Evolutionary conservation across 2,329 filamentous ascomycete species (phyloP), one percentile per base, ranked within the genome.

Genomic region (Penicillium rolfsii): DNA sequence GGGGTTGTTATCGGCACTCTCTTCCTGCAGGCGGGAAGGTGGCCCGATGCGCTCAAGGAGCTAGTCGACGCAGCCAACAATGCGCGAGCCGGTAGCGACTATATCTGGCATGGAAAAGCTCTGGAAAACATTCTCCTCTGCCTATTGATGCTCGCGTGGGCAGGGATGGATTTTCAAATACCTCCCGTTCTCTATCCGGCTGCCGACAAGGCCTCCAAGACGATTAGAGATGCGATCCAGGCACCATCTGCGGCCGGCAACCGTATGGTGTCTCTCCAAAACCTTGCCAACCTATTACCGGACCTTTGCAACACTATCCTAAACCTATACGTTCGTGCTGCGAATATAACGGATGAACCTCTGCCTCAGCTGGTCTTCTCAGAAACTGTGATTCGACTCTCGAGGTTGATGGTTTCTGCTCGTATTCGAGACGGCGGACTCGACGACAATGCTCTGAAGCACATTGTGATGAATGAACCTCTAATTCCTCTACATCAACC

Each of bases 71-170:
- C 90, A 57, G 93, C 91, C 1, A 85, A 85, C 9, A 87, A 89
- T 67, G 89, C 92, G 16, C 89, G 91, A 69, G 88, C 87, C 40
- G 85, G 91, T 60, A 93, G 92, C 69, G 95, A 99, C 76, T 91
- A 97, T 76, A 76, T 98, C n/a, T 99, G 95, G 94, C 92, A 97
- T 78, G 95, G 91, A 19, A 98, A 98, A 77, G 93, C 92, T 1
- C 82, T 99, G 22, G 96, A 99, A 73, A 87, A 93, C 30, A 91
- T 96, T 62, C 80, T 95, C 50, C 83, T 96, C 28, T 92, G 90
- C 71, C 83, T 98, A 67, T 73, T 98, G 43, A 85, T 98, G 69
- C 87, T 96, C 63, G 90, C 88, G 33, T 97, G 93, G 91, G 86
- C 89, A 38, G 90, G 89, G 4, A 82, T 94, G 70, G 90, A 95